These are phyloP conservation scores for Saccharomycopsis phalli DNA, from an alignment of 1,139 yeast species.

Conservation along the genomic window DNA sequence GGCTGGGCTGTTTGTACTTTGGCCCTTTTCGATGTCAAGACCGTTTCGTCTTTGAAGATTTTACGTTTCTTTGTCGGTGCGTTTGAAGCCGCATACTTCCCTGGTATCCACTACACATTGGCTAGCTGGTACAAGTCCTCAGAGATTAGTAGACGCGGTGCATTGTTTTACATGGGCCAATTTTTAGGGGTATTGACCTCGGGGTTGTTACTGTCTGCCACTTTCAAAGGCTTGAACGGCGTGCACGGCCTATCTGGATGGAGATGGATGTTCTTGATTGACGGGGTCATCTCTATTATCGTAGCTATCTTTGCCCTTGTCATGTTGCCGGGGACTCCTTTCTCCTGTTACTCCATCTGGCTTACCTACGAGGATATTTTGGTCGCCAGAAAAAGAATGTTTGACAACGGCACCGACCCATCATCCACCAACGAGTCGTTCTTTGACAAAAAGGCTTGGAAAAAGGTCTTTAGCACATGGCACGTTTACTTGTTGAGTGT, in stretches of 20 bases:
- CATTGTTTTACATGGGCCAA: slow-evolving; percentile 53
- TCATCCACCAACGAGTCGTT: slow-evolving; percentile 18
- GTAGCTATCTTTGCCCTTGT: slow-evolving; percentile 57
- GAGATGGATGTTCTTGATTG: slow-evolving; percentile 70
- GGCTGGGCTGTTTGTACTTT: slow-evolving; percentile 51
- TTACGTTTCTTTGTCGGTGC: slow-evolving; percentile 51
- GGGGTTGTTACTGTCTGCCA: slow-evolving; percentile 57
- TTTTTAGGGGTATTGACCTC: slow-evolving; percentile 53
- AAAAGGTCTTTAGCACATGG: slow-evolving; percentile 38
- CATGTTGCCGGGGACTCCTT: slow-evolving; percentile 63
- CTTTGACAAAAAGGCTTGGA: slow-evolving; percentile 31
- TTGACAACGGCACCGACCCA: slow-evolving; percentile 31
- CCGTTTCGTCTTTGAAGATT: slow-evolving; percentile 36
- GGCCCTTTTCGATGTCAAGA: slow-evolving; percentile 33
- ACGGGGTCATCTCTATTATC: slow-evolving; percentile 50
- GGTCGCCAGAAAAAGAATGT: slow-evolving; percentile 46
- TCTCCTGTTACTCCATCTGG: slow-evolving; percentile 45
- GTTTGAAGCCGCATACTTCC: slow-evolving; percentile 52
- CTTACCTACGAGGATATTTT: slow-evolving; percentile 49
- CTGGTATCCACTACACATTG: slow-evolving; percentile 51
- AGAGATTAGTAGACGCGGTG: slow-evolving; percentile 53
- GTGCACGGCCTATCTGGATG: slow-evolving; percentile 48
- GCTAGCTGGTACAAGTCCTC: slow-evolving; percentile 55
- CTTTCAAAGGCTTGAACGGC: slow-evolving; percentile 39
- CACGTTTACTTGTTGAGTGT: slow-evolving; percentile 38